Evolutionary conservation across 129 eudicot genomes (phyloP).

Genomic region (Lonicera japonica): DNA sequence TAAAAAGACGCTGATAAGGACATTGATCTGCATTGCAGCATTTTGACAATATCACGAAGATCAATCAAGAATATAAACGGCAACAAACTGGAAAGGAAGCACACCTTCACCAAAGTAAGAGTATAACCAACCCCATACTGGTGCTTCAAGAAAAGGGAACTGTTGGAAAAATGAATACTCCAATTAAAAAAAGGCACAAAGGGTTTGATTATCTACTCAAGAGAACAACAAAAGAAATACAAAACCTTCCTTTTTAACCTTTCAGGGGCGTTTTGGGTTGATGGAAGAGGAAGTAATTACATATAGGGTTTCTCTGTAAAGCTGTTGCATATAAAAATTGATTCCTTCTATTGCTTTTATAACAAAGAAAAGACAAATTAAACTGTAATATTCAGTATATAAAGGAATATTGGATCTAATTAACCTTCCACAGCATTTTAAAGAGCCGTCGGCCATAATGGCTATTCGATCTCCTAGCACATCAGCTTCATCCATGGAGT

Average conservation of each 20-base stretch:
- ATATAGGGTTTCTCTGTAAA: neutral
- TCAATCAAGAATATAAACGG: slow-evolving; percentile 1
- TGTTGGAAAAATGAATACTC: slow-evolving; percentile 24
- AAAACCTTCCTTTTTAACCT: neutral
- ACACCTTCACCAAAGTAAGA: slow-evolving; percentile 95
- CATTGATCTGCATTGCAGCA: slow-evolving; percentile 4
- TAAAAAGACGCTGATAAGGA: slow-evolving; percentile 11
- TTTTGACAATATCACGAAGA: neutral
- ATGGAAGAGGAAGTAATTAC: neutral
- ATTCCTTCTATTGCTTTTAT: too few relatives aligned
- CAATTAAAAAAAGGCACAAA: slow-evolving; percentile 1
- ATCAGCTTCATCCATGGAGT: slow-evolving; percentile 99
- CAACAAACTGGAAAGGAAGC: slow-evolving; percentile 17
- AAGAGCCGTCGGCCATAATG: slow-evolving; percentile 97
- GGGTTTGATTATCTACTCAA: neutral
- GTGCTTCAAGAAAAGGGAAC: slow-evolving; percentile 96
- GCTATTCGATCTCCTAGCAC: slow-evolving; percentile 98
- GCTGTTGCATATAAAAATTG: neutral
- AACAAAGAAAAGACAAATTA: too few relatives aligned
- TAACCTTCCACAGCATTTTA: slow-evolving; percentile 98
- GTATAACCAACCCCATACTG: slow-evolving; percentile 99
- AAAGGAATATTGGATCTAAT: neutral
- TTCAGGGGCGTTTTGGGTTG: neutral
- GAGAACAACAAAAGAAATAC: neutral
- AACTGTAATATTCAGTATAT: too few relatives aligned